A percentile compares a stretch with the other conserved stretches of the same genome.
Evolutionary conservation across 1,284 basidiomycete genomes (phyloP).

Genomic region (Albatrellus sp.): DNA sequence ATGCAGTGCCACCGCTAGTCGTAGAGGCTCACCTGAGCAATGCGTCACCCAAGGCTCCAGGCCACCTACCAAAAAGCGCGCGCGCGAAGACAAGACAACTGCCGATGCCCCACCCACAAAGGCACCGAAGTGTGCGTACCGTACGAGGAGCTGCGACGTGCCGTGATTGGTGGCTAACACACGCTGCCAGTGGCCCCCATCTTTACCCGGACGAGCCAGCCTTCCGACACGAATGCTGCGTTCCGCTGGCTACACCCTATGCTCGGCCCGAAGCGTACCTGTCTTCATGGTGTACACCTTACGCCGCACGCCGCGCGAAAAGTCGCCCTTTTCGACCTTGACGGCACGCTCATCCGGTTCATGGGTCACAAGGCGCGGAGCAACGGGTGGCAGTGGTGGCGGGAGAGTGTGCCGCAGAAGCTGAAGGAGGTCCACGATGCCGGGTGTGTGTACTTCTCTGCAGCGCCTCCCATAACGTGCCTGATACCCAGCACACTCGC

Average conservation of each 20-base stretch:
- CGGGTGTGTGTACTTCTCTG: constrained; percentile 33
- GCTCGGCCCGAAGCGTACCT: constrained; percentile 41
- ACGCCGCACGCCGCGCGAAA: constrained; percentile 34
- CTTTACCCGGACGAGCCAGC: constrained; percentile 1
- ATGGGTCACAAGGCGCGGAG: constrained; percentile 23
- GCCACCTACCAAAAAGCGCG: too few species aligned
- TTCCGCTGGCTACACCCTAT: constrained; percentile 49
- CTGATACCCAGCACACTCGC: background rate
- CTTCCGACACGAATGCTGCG: background rate
- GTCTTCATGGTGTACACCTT: constrained; percentile 51
- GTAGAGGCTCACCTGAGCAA: too few species aligned
- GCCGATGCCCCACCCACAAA: too few species aligned
- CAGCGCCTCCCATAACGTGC: background rate
- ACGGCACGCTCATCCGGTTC: constrained; percentile 76
- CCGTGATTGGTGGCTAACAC: too few species aligned
- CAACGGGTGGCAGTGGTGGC: constrained; percentile 70
- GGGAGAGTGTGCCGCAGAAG: constrained; percentile 47
- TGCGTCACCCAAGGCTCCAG: too few species aligned
- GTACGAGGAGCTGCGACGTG: too few species aligned
- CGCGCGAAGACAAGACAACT: too few species aligned
- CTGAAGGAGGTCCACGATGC: constrained; percentile 45
- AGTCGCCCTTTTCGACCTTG: constrained; percentile 78
- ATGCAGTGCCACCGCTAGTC: too few species aligned
- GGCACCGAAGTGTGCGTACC: too few species aligned
- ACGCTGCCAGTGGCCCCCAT: background rate